Base-by-base conservation (phyloP, 1,139 yeast species). In the Torulaspora globosa region DNA sequence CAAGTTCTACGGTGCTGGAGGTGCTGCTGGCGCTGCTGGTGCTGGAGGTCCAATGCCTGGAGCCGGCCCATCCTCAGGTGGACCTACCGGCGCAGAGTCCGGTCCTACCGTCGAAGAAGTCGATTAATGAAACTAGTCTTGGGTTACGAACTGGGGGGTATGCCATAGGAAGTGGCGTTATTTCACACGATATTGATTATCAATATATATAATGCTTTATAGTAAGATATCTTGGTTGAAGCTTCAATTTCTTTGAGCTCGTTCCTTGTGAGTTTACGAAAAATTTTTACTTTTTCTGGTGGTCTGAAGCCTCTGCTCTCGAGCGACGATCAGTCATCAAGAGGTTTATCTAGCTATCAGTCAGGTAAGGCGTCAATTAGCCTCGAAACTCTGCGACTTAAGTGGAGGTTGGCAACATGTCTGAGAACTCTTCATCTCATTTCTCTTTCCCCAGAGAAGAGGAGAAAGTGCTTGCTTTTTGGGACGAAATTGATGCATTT, bases 401-500 rank as follows among this genome's bases (percentile, higher is more conserved):
- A 26, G 29, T 26, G 5, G 12, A 26, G 12, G 12, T n/a, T 8
- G 12, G n/a, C 19, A 45, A 18, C 9, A 61, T 61, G 65, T 58
- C 67, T 49, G 67, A 64, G 53, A 48, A 49, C 31, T 43, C 41
- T 14, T 37, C 41, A 11, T 29, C 55, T 33, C 64, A 57, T 39
- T 70, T 71, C 53, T 70, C 74, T 61, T 92, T 92, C 72, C 88
- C 97, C 43, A 76, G 72, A 57, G 97, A 89, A 63, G 99, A 92
- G 71, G 94, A 85, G 61, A 80, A 81, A 57, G 79, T 90, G 56
- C 75, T 83, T 51, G 73, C 78, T 47, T 77, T 76, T 61, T 92
- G 99, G 99, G 79, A 84, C 46, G 94, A 89, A 52, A 76, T 87
- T 58, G 85, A 89, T 67, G 98, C 98, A 16, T 94, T 94, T 74